These are phyloP conservation scores for Eimeria falciformis DNA, from an alignment of 169 alveolate genomes.

Conservation along the genomic window DNA sequence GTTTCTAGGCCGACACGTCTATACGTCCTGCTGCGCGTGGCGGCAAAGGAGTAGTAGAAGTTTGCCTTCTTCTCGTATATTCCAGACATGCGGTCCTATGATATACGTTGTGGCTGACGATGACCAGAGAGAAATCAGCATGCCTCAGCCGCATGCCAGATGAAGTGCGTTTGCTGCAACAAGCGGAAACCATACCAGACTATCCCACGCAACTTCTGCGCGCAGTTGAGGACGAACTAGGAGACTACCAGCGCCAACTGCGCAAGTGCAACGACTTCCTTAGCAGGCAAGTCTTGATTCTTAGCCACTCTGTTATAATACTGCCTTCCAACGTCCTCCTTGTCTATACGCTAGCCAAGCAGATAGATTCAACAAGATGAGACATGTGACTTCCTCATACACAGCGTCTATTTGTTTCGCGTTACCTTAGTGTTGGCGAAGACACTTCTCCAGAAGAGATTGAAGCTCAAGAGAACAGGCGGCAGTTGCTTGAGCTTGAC, in stretches of 20 bases:
- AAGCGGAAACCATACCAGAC: slow-evolving; percentile 41
- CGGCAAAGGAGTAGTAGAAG: no score
- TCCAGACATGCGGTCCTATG: neutral
- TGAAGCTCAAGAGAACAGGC: slow-evolving; percentile 21
- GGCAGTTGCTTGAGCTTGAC: slow-evolving; percentile 20
- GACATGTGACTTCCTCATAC: no score
- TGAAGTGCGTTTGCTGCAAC: slow-evolving; percentile 49
- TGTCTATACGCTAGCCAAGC: no score
- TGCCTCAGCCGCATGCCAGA: slow-evolving; percentile 56
- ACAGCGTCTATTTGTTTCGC: no score
- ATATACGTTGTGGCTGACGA: neutral
- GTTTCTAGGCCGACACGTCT: no score
- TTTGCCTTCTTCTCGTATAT: no score
- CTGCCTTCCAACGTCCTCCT: no score
- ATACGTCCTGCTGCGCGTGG: no score
- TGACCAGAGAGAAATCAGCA: slow-evolving; percentile 5
- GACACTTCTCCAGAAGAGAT: slow-evolving; percentile 20
- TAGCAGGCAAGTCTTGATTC: neutral
- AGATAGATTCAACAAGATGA: no score
- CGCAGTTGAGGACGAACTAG: slow-evolving; percentile 44
- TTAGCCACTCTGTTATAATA: neutral
- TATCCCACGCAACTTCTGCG: slow-evolving; percentile 60
- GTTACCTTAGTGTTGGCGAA: neutral
- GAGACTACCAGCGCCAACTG: slow-evolving; percentile 27
- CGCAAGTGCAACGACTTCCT: slow-evolving; percentile 13